Evolutionary conservation across 495 filamentous ascomycete species (phyloP).

Genomic region (Penicillium subrubescens): DNA sequence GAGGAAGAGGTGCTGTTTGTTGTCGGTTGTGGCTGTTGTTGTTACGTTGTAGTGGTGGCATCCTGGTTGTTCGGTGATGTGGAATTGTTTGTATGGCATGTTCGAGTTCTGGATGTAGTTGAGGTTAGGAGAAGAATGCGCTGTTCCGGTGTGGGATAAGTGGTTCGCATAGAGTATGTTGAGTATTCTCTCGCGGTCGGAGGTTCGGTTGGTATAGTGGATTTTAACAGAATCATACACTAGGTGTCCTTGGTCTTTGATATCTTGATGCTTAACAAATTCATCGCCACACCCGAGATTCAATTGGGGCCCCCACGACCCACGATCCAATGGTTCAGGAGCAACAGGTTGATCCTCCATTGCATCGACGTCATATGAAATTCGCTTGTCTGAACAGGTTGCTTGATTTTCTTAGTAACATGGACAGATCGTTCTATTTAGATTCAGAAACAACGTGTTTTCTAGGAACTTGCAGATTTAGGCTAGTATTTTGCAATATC

Average conservation of each 20-base stretch:
- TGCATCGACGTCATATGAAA: not conserved
- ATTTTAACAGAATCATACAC: too few relatives aligned
- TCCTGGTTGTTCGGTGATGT: slow-evolving; percentile 14
- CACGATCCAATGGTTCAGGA: not conserved
- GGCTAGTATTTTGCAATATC: too few relatives aligned
- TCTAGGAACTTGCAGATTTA: too few relatives aligned
- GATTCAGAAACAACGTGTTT: too few relatives aligned
- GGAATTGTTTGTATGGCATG: slow-evolving; percentile 17
- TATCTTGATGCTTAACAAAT: not conserved
- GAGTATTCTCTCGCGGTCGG: too few relatives aligned
- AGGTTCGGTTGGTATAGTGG: too few relatives aligned
- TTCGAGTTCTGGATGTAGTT: not conserved
- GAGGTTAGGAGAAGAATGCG: too few relatives aligned
- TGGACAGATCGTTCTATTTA: not conserved
- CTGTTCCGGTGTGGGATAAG: not conserved
- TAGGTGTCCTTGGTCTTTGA: not conserved
- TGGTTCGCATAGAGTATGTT: not conserved
- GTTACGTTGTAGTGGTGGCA: slow-evolving; percentile 15
- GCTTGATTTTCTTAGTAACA: not conserved
- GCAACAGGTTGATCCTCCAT: not conserved
- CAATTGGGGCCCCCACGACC: not conserved
- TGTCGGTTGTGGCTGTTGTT: not conserved
- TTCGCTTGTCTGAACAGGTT: not conserved
- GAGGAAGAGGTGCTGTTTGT: slow-evolving; percentile 13
- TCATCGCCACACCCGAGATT: not conserved